Evolutionary conservation across 2,329 filamentous ascomycete species (phyloP), one percentile per base, ranked within the genome.

Genomic region (Fusarium sp.): DNA sequence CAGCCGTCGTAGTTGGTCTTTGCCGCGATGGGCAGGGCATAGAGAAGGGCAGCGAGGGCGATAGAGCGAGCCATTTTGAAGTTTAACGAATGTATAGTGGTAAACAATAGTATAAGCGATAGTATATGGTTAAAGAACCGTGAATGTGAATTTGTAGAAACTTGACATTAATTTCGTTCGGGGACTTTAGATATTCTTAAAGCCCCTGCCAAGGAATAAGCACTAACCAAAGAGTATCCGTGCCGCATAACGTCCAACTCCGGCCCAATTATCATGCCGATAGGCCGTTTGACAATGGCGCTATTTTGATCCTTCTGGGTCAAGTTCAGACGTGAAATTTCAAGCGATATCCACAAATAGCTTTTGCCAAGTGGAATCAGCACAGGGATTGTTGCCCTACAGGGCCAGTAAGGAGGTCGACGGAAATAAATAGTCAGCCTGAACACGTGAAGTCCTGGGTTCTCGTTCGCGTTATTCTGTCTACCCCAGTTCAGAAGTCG

Each of bases 201-300:
- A 52, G 34, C 34, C 46, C 46, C 46, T 57, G 55, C 55, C 55
- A 57, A 57, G 55, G 32, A 20, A 12, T 57, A 11, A 16, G 25
- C 46, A 37, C 34, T 37, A 37, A 12, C 6, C 34, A 37, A 12
- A 37, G 18, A 37, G 34, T n/a, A 37, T 37, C 34, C 30, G 44
- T 40, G 32, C n/a, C 32, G 25, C 25, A 49, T n/a, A 34, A 29
- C 10, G 44, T 8, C 45, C 20, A 12, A 11, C 34, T 32, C 34
- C 41, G 53, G 41, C n/a, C 30, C n/a, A 48, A 37, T 29, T 40
- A 14, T 37, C 22, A 37, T 24, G 30, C 53, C 29, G 42, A 11
- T 29, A n/a, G 30, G 14, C 53, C 29, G 42, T 27, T 13, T 30
- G 37, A 40, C 18, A 27, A 27, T 37, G 9, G n/a, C 53, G 44